A percentile compares a stretch with the other conserved stretches of the same genome.
These are phyloP conservation scores for Candida quercuum DNA, from an alignment of 805 yeast species.

Conservation along the genomic window DNA sequence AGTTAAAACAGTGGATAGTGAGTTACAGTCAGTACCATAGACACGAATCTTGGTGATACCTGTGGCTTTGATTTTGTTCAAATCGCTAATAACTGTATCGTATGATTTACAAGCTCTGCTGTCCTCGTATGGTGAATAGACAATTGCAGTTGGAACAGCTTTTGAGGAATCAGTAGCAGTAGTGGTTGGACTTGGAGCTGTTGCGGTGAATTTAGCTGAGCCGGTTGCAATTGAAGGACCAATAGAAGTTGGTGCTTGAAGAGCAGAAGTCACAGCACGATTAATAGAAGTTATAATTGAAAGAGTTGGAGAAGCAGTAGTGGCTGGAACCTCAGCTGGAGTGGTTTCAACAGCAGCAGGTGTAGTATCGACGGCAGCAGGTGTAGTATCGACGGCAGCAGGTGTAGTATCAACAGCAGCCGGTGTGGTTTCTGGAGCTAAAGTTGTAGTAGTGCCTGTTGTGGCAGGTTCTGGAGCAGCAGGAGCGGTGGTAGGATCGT, in stretches of 20 bases:
- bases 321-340: slow-evolving; percentile 10
- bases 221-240: slow-evolving; percentile 26
- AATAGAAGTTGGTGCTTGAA: slow-evolving; percentile 28
- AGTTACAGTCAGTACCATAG: slow-evolving; percentile 85
- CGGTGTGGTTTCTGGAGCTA: slow-evolving; percentile 11
- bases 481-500: slow-evolving; percentile 8
- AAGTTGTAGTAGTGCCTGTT: slow-evolving; percentile 9
- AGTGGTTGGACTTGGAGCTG: slow-evolving; percentile 19
- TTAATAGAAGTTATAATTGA: too few relatives aligned
- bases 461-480: slow-evolving; percentile 15
- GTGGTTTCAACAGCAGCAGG: slow-evolving; percentile 13
- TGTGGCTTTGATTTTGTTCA: slow-evolving; percentile 48
- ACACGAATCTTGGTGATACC: slow-evolving; percentile 67
- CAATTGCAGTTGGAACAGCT: slow-evolving; percentile 52
- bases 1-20: slow-evolving; percentile 60
- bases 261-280: slow-evolving; percentile 23
- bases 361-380: slow-evolving; percentile 12
- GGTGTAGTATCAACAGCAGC: slow-evolving; percentile 17
- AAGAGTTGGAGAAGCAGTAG: slow-evolving; percentile 14
- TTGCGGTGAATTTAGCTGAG: slow-evolving; percentile 27
- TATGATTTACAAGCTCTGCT: slow-evolving; percentile 63
- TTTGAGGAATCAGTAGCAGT: slow-evolving; percentile 21
- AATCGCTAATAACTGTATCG: slow-evolving; percentile 50
- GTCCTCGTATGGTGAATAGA: slow-evolving; percentile 73
- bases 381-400: slow-evolving; percentile 10